These are phyloP conservation scores for Alternaria sp. DNA, from an alignment of 2,329 filamentous ascomycete species.

Conservation along the genomic window DNA sequence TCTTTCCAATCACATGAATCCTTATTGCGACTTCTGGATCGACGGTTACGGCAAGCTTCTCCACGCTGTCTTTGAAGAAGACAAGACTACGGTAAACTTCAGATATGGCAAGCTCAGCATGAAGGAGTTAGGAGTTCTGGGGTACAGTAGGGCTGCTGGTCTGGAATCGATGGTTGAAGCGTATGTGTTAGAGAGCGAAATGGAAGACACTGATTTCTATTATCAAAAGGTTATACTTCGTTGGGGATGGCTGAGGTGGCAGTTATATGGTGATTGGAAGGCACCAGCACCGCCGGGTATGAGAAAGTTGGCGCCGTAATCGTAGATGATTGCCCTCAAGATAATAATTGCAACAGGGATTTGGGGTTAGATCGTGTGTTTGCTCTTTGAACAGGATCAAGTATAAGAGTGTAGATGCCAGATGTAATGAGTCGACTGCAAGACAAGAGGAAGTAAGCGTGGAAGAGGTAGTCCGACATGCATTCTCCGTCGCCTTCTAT, in stretches of 20 bases:
- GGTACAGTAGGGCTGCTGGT: neutral
- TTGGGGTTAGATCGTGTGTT: no score
- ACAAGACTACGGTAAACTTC: no score
- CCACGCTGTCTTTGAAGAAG: neutral
- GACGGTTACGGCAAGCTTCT: neutral
- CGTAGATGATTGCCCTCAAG: neutral
- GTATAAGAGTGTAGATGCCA: no score
- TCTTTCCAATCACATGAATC: neutral
- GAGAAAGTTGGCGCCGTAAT: neutral
- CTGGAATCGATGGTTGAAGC: neutral
- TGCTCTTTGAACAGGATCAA: no score
- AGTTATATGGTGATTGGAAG: neutral
- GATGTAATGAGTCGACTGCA: no score
- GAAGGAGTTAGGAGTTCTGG: neutral
- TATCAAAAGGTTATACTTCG: no score
- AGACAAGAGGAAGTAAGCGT: no score
- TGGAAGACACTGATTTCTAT: no score
- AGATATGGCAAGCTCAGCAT: neutral
- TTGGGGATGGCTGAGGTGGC: no score
- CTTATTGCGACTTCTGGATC: neutral
- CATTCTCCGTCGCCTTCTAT: neutral
- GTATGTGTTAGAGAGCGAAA: neutral
- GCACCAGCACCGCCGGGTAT: neutral
- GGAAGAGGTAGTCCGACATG: neutral
- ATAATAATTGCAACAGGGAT: no score